phyloP scores from a whole-genome alignment of 2,329 filamentous ascomycete genomes.

The Xylaria arbuscula region DNA sequence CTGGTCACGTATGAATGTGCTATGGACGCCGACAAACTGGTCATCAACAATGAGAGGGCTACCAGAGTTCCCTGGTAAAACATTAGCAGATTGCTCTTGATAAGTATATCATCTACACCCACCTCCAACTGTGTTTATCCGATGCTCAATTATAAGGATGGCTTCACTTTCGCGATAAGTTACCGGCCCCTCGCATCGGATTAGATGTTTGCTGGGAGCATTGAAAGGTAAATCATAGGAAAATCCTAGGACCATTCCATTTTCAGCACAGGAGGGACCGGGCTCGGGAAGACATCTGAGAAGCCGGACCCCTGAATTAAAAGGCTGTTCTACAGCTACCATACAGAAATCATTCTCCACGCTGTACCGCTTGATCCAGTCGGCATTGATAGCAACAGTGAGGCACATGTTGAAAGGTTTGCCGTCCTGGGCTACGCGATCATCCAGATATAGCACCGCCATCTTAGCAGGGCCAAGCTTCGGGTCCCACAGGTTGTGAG shows the following conservation, averaged over 20 bases:
- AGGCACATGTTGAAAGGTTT: not conserved
- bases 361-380: not conserved
- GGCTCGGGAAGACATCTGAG: not conserved
- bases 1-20: not conserved
- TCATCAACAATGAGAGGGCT: not conserved
- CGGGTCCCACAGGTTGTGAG: slow-evolving; percentile 3
- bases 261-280: not conserved
- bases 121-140: slow-evolving; percentile 5
- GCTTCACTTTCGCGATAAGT: not conserved
- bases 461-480: slow-evolving; percentile 9
- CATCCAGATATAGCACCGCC: not conserved
- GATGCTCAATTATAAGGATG: not conserved
- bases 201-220: not conserved
- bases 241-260: not conserved
- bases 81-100: not conserved
- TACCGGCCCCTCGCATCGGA: not conserved
- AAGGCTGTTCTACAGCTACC: slow-evolving; percentile 3
- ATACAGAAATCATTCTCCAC: slow-evolving; percentile 16
- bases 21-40: not conserved
- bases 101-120: no score
- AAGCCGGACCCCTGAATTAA: not conserved
- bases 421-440: not conserved
- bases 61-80: slow-evolving; percentile 2
- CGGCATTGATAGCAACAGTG: not conserved
- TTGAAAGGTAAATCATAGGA: not conserved